Evolutionary conservation across 2,329 filamentous ascomycete species (phyloP).

Genomic region (Dactylellina sp.): DNA sequence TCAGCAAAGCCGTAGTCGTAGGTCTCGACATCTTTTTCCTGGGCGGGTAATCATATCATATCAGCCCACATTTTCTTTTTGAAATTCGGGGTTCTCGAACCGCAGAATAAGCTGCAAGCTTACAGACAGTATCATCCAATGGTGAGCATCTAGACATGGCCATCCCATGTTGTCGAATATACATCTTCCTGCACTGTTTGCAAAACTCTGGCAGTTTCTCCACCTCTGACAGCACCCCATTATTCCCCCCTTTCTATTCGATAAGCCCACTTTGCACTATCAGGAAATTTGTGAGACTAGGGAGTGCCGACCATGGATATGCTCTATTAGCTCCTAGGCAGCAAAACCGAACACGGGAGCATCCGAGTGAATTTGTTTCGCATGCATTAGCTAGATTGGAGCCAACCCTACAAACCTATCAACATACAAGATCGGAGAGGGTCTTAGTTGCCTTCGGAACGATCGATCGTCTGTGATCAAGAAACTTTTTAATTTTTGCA

Average conservation of each 20-base stretch:
- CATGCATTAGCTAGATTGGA: background rate
- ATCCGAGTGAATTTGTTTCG: constrained; percentile 22
- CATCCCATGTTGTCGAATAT: constrained; percentile 16
- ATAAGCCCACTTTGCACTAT: constrained; percentile 10
- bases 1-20: no score
- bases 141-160: constrained; percentile 12
- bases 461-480: background rate
- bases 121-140: background rate
- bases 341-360: constrained; percentile 22
- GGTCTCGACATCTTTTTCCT: background rate
- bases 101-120: constrained; percentile 2
- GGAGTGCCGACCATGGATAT: background rate
- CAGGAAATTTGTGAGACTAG: background rate
- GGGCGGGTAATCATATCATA: constrained; percentile 18
- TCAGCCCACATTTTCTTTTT: background rate
- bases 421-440: background rate
- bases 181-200: constrained; percentile 16
- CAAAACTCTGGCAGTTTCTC: constrained; percentile 1
- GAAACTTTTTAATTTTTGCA: background rate
- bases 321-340: constrained; percentile 20
- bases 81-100: background rate
- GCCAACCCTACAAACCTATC: constrained; percentile 4
- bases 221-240: background rate
- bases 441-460: constrained; percentile 12
- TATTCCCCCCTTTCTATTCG: constrained; percentile 1